These are phyloP conservation scores for Amauroascus niger DNA, from an alignment of 2,329 filamentous ascomycete species.

Conservation along the genomic window DNA sequence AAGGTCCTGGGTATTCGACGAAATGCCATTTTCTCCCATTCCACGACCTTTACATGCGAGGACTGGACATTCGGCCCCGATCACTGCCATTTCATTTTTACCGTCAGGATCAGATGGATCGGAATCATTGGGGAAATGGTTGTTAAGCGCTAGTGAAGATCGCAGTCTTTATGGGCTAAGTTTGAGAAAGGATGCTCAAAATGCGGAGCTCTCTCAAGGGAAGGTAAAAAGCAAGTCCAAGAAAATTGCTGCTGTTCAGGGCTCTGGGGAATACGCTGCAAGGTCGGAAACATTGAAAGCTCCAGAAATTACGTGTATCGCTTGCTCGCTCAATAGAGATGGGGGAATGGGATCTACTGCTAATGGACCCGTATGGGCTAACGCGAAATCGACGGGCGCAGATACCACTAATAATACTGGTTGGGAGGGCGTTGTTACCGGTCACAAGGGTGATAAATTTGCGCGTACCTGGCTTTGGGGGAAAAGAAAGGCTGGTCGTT, in stretches of 20 bases:
- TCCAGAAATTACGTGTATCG: slow-evolving; percentile 82
- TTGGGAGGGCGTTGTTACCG: slow-evolving; percentile 95
- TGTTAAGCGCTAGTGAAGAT: slow-evolving; percentile 80
- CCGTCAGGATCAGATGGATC: slow-evolving; percentile 82
- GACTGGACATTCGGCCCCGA: slow-evolving; percentile 78
- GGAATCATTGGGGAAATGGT: slow-evolving; percentile 83
- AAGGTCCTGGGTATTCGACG: slow-evolving; percentile 94
- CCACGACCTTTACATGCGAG: slow-evolving; percentile 77
- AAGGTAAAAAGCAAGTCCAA: slow-evolving; percentile 79
- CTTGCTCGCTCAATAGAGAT: slow-evolving; percentile 84
- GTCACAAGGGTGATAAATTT: slow-evolving; percentile 72
- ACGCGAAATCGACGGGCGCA: slow-evolving; percentile 55
- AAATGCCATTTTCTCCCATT: slow-evolving; percentile 76
- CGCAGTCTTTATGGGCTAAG: slow-evolving; percentile 95
- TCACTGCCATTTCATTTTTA: slow-evolving; percentile 73
- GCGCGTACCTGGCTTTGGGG: slow-evolving; percentile 99
- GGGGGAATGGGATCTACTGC: slow-evolving; percentile 81
- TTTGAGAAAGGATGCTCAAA: slow-evolving; percentile 86
- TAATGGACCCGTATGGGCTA: slow-evolving; percentile 75
- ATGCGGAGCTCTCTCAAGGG: slow-evolving; percentile 84
- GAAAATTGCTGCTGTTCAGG: slow-evolving; percentile 42
- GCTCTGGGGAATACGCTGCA: slow-evolving; percentile 16
- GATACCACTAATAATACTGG: slow-evolving; percentile 72
- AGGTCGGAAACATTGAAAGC: slow-evolving; percentile 57
- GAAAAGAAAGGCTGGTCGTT: slow-evolving; percentile 80